Evolutionary conservation across 108 stramenopile genomes (phyloP).

Genomic region (Skeletonema menzelii): DNA sequence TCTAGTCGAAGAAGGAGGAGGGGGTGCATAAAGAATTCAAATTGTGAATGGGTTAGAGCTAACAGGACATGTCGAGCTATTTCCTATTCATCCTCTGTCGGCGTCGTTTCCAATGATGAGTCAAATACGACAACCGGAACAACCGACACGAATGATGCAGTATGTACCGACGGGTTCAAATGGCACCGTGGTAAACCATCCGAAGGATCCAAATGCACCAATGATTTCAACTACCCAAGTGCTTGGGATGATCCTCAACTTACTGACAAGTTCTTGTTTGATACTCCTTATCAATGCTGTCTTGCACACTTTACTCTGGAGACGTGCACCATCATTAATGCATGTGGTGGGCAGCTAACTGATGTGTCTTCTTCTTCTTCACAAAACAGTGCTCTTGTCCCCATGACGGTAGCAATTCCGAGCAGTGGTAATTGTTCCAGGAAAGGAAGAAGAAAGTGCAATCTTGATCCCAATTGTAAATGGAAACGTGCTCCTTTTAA

Average conservation of each 20-base stretch:
- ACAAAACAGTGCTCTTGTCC: not conserved
- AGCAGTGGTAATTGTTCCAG: not conserved
- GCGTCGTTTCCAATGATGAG: too few species aligned
- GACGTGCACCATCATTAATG: not conserved
- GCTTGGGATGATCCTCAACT: not conserved
- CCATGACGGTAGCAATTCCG: not conserved
- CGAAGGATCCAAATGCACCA: not conserved
- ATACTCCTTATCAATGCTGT: not conserved
- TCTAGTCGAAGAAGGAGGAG: too few species aligned
- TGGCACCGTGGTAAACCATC: not conserved
- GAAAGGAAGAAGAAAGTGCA: not conserved
- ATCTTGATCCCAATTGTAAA: not conserved
- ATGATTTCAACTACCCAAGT: not conserved
- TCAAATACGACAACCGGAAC: not conserved
- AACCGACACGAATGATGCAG: not conserved
- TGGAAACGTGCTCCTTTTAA: not conserved
- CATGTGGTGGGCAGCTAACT: not conserved
- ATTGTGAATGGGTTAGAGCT: too few species aligned
- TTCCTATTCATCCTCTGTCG: too few species aligned
- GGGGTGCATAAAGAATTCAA: too few species aligned
- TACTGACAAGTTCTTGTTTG: not conserved
- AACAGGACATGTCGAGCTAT: too few species aligned
- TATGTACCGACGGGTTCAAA: not conserved
- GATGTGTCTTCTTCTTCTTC: not conserved
- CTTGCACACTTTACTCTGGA: not conserved